Base-by-base conservation (phyloP, 2,329 filamentous ascomycete species). In the Podosphaera leucotricha region DNA sequence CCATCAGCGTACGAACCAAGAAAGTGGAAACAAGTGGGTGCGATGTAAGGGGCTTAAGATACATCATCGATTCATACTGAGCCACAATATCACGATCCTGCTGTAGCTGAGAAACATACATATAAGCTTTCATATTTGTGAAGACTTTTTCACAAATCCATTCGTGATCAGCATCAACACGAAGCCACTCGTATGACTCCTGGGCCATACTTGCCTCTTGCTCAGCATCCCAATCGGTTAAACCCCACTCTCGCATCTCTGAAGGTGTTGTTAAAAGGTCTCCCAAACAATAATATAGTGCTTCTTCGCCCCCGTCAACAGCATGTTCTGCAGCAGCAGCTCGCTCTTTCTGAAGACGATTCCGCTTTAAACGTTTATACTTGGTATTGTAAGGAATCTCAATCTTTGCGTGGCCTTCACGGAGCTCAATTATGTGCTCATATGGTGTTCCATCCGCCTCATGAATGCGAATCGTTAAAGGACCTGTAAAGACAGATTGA, bases 371-470 rank as follows among this genome's bases (percentile, higher is more conserved):
- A 7, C 92, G 77, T 64, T 95, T 98, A 64, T 98, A 98, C 59
- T 98, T 98, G 0, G 90, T 98, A 55, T 95, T 95, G 62, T 98
- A 98, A 0, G 87, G 86, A 48, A 98, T 94, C 49, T 94, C 86
- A 47, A 95, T 81, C 57, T 80, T 83, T 2, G 80, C 82, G 13
- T 75, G 72, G 22, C 79, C 77, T 52, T 94, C 85, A 47, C 85
- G 85, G 57, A 98, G 92, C 54, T 94, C 84, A 26, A 95, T 78
- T 49, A 94, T 94, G 57, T 98, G 90, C 58, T 98, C 90, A 56
- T 98, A 98, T 2, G 90, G 90, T 0, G 90, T 95, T 8, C 90
- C 90, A 56, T 98, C 92, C 20, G 90, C 90, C 64, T 98, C 90
- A 62, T 98, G 90, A 49, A 98, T 94, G 26, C 90, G 72, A 49